Conservation (phyloP, 352 stramenopile genomes). For the Blastocystis sp. region DNA sequence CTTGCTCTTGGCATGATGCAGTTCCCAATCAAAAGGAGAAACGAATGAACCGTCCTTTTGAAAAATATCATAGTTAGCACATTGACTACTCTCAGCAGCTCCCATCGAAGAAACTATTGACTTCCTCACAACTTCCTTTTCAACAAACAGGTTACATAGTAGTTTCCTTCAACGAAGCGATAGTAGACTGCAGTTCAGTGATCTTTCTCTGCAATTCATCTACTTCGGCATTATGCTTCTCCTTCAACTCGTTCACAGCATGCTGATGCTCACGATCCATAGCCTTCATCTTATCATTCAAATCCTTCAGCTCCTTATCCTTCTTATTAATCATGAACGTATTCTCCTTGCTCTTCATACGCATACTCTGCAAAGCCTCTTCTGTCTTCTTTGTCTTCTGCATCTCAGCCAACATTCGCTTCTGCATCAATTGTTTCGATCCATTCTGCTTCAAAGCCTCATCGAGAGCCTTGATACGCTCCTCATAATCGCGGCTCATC, state of each 20-base stretch:
- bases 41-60: constrained; percentile 29
- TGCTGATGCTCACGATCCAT: neutral
- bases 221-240: neutral
- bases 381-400: constrained; percentile 15
- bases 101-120: constrained; percentile 37
- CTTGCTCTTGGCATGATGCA: constrained; percentile 59
- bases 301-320: constrained; percentile 14
- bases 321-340: neutral
- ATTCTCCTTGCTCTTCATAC: constrained; percentile 1
- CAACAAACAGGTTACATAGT: neutral
- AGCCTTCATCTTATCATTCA: neutral
- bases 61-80: constrained; percentile 54
- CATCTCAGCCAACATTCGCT: neutral
- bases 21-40: constrained; percentile 54
- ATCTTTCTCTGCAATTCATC: constrained; percentile 25
- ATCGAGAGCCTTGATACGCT: neutral
- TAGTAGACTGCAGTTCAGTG: neutral
- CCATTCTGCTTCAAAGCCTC: neutral
- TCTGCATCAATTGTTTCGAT: neutral
- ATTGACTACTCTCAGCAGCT: constrained; percentile 58
- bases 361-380: neutral
- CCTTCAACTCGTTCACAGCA: neutral
- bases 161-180: neutral
- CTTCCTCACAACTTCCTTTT: neutral
- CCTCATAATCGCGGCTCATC: constrained; percentile 1